Evolutionary conservation across 805 yeast species (phyloP).

Genomic region (Maudiozyma barnettii): DNA sequence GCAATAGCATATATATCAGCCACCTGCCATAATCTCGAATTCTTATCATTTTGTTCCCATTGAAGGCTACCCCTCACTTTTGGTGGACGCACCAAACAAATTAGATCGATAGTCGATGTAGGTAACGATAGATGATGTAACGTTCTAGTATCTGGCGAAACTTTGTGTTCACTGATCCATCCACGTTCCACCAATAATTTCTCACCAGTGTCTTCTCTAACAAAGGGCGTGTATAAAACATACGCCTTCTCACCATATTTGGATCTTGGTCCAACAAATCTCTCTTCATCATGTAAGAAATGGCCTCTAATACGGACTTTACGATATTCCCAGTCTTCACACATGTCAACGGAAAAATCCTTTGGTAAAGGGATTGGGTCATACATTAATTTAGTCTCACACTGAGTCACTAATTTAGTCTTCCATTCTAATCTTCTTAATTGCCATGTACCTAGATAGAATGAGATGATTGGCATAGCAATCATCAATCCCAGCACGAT

Average conservation of each 20-base stretch:
- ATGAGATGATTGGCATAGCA: conserved; percentile 81
- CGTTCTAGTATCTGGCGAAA: conserved; percentile 45
- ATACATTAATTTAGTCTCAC: conserved; percentile 72
- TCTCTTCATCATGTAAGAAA: conserved; percentile 76
- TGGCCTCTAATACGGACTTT: conserved; percentile 67
- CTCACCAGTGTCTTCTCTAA: conserved; percentile 46
- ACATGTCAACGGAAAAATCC: conserved; percentile 50
- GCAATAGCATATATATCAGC: conserved; percentile 75
- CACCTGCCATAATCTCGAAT: conserved; percentile 62
- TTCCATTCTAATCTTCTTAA: conserved; percentile 81
- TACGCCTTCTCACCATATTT: conserved; percentile 70
- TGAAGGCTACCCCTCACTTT: conserved; percentile 52
- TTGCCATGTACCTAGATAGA: conserved; percentile 91
- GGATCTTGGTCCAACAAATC: conserved; percentile 85
- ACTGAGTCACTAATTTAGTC: conserved; percentile 64
- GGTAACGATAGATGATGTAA: conserved; percentile 68
- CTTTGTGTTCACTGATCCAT: conserved; percentile 70
- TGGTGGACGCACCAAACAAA: conserved; percentile 64
- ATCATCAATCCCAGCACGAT: conserved; percentile 33
- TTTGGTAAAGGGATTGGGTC: conserved; percentile 68
- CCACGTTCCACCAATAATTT: conserved; percentile 84
- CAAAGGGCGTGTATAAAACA: conserved; percentile 70
- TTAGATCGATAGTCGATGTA: conserved; percentile 52
- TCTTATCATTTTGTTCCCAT: conserved; percentile 61
- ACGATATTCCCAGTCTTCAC: conserved; percentile 72